Evolutionary conservation across 805 yeast genomes (phyloP), one percentile per base, ranked within the genome.

Genomic region (Lachancea quebecensis): DNA sequence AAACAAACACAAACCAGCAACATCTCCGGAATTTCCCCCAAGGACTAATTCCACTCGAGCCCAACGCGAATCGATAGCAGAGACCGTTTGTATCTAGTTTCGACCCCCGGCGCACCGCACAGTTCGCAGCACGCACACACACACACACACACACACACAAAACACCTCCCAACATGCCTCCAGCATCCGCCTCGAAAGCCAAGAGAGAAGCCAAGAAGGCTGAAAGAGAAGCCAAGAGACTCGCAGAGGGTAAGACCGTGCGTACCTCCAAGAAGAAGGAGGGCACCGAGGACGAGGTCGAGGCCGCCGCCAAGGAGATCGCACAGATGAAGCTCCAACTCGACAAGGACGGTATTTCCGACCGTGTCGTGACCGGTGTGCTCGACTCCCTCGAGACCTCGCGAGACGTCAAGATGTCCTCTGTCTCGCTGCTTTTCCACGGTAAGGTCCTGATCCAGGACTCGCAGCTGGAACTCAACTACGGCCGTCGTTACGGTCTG

Each of bases 321-420:
- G 85, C 82, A 51, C 82, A 87, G 69, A 75, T 91, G 72, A 91
- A 91, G 69, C 72, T 90, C 64, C 99, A 91, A 72, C 84, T 85
- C 65, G 99, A 91, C 69, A 82, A 86, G 65, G 82, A 89, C 60
- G 99, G 99, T 56, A 63, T 91, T 47, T 87, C 96, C 38, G 99
- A 91, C 69, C 86, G 99, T 75, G 99, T 91, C 54, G 85, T 91
- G 56, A 91, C 99, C 38, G 99, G 99, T 77, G 99, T 93, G 39
- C 74, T 93, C 64, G 90, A 84, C 47, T 86, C 96, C 43, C 74
- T 93, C 64, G 77, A 67, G 35, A 90, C 97, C 27, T 88, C 97
- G 14, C 82, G 97, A 69, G 99, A 93, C 82, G 72, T 93, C 63
- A 93, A 93, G 72, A 66, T 91, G 58, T 81, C 91, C 15, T 85